These are phyloP conservation scores for Pseudocercospora vitis DNA, from an alignment of 2,329 filamentous ascomycete genomes.

Conservation along the genomic window DNA sequence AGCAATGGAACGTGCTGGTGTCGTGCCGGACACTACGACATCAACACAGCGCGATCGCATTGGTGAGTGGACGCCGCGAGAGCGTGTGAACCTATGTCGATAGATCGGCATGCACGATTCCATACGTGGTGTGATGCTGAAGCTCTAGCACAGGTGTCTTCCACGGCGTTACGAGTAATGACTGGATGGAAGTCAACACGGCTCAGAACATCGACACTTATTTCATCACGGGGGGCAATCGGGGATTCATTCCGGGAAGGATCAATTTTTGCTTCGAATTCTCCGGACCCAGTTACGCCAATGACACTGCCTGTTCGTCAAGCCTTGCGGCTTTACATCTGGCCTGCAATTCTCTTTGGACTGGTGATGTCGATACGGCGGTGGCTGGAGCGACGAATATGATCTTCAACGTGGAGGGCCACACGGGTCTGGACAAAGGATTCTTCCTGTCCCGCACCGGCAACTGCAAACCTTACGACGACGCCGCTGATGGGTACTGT, in stretches of 20 bases:
- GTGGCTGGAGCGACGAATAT: slow-evolving; percentile 19
- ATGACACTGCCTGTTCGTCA: slow-evolving; percentile 29
- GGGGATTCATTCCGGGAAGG: slow-evolving; percentile 29
- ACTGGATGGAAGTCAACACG: no score
- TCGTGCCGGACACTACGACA: no score
- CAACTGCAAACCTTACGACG: slow-evolving; percentile 36
- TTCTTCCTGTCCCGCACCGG: slow-evolving; percentile 24
- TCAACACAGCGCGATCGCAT: no score
- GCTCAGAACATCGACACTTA: no score
- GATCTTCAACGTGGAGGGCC: slow-evolving; percentile 3
- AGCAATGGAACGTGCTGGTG: no score
- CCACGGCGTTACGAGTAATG: no score
- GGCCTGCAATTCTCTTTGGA: slow-evolving; percentile 27
- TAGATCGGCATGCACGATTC: no score
- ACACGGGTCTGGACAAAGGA: slow-evolving; percentile 20
- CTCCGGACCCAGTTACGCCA: slow-evolving; percentile 26
- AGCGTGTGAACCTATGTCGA: no score
- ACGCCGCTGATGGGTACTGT: slow-evolving; percentile 40
- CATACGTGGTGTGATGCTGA: no score
- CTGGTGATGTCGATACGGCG: slow-evolving; percentile 25
- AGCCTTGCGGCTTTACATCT: slow-evolving; percentile 25
- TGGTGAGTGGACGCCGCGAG: no score
- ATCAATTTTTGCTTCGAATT: slow-evolving; percentile 31
- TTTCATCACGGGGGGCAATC: no score
- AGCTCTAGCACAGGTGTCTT: no score